phyloP scores from a whole-genome alignment of 2,329 filamentous ascomycete species.

The Aspergillus arachidicola region DNA sequence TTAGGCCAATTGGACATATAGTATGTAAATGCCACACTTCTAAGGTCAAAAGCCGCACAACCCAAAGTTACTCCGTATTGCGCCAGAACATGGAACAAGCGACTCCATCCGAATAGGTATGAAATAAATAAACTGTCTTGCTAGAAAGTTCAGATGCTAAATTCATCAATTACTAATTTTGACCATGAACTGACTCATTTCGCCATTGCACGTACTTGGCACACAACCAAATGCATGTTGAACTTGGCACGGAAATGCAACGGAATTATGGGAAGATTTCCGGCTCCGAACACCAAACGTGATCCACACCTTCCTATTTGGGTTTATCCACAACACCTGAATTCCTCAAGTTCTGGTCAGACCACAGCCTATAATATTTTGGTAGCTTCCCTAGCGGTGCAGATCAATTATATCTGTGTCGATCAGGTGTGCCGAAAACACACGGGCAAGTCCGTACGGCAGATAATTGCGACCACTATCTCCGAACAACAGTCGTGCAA shows the following conservation, averaged over 20 bases:
- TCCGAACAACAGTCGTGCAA: background rate
- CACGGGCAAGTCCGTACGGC: background rate
- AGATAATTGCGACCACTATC: background rate
- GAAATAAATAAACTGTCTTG: too few relatives aligned
- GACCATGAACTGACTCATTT: background rate
- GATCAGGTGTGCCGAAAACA: background rate
- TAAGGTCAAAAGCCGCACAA: too few relatives aligned
- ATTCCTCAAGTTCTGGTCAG: background rate
- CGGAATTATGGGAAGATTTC: background rate
- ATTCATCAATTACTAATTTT: background rate
- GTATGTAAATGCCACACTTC: too few relatives aligned
- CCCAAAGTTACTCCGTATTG: too few relatives aligned
- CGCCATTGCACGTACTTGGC: too few relatives aligned
- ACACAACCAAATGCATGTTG: background rate
- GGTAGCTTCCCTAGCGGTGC: background rate
- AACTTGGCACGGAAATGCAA: background rate
- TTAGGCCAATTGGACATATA: too few relatives aligned
- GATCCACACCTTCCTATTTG: background rate
- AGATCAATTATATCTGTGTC: background rate
- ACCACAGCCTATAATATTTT: background rate
- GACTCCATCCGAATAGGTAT: too few relatives aligned
- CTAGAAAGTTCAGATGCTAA: background rate
- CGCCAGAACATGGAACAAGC: too few relatives aligned
- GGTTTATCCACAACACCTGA: background rate
- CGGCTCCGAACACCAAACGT: background rate